Conservation (phyloP, 2,329 filamentous ascomycete species). For the Neofusicoccum ribis region DNA sequence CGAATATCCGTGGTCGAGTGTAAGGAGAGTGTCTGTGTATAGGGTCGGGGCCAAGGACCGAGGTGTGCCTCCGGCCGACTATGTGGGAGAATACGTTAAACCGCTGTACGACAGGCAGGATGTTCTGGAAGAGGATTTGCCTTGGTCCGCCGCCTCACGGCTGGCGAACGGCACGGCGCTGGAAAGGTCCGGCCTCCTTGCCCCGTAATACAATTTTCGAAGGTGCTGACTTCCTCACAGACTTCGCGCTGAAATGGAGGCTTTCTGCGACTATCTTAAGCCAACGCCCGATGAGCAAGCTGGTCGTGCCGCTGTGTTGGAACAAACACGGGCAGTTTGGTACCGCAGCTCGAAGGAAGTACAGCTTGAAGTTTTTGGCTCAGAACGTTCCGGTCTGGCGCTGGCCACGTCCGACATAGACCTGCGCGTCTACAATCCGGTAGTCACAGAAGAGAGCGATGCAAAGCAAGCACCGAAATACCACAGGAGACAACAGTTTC, state of each 20-base stretch:
- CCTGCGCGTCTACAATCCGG: slow-evolving; percentile 38
- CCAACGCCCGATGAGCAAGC: slow-evolving; percentile 46
- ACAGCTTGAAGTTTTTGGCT: slow-evolving; percentile 52
- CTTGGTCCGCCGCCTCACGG: slow-evolving; percentile 4
- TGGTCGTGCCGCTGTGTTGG: slow-evolving; percentile 36
- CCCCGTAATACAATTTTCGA: neutral
- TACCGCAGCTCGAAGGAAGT: slow-evolving; percentile 23
- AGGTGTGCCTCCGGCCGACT: neutral
- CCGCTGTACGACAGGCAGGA: neutral
- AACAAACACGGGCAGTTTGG: slow-evolving; percentile 19
- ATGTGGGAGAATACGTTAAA: neutral
- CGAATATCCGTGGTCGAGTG: no score
- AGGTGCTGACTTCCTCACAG: slow-evolving; percentile 6
- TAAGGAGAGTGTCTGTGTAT: neutral
- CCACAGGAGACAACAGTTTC: neutral
- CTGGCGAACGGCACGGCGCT: neutral
- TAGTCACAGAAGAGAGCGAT: neutral
- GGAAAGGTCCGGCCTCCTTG: neutral
- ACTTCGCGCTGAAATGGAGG: slow-evolving; percentile 48
- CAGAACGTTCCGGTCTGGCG: slow-evolving; percentile 53
- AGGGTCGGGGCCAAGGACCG: neutral
- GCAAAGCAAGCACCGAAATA: neutral
- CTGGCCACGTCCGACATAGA: slow-evolving; percentile 58
- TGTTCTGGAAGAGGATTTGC: neutral
- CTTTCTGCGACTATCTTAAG: slow-evolving; percentile 47